phyloP scores from a whole-genome alignment of 2,329 filamentous ascomycete species.

The Fusarium drepaniforme region DNA sequence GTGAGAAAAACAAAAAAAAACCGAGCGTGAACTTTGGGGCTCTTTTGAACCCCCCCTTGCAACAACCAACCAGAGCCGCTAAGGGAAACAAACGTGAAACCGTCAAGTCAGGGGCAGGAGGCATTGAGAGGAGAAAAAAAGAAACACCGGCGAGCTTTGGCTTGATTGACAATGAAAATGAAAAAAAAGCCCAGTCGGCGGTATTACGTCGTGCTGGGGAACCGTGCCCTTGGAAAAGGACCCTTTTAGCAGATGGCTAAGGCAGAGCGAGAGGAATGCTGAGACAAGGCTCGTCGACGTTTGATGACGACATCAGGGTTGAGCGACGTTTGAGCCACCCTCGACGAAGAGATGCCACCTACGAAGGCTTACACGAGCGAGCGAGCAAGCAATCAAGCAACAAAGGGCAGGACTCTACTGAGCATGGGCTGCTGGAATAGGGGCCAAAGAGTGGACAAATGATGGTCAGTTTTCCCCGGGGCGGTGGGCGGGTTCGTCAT shows the following conservation, averaged over 20 bases:
- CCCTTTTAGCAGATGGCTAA: slow-evolving; percentile 11
- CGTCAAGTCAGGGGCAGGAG: slow-evolving; percentile 7
- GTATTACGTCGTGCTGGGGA: slow-evolving; percentile 1
- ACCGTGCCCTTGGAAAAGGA: slow-evolving; percentile 12
- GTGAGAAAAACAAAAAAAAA: not conserved
- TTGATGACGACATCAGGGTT: slow-evolving; percentile 24
- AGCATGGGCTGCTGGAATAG: slow-evolving; percentile 10
- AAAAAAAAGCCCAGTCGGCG: not conserved
- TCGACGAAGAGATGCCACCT: slow-evolving; percentile 14
- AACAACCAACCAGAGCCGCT: slow-evolving; percentile 14
- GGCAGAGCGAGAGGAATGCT: slow-evolving; percentile 5
- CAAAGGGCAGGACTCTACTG: not conserved
- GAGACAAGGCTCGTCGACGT: not conserved
- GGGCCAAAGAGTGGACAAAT: slow-evolving; percentile 16
- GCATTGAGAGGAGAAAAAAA: not conserved
- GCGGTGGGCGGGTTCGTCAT: slow-evolving; percentile 9
- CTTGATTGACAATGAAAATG: not conserved
- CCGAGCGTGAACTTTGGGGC: not conserved
- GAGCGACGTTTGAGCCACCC: slow-evolving; percentile 21
- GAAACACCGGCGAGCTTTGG: slow-evolving; percentile 1
- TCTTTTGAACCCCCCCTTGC: not conserved
- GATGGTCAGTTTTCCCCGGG: slow-evolving; percentile 10
- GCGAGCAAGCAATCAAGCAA: slow-evolving; percentile 13
- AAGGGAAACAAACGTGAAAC: slow-evolving; percentile 15
- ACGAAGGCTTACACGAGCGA: slow-evolving; percentile 5